Base-by-base conservation (phyloP, 2,329 filamentous ascomycete species). In the Didymosphaeria variabile region DNA sequence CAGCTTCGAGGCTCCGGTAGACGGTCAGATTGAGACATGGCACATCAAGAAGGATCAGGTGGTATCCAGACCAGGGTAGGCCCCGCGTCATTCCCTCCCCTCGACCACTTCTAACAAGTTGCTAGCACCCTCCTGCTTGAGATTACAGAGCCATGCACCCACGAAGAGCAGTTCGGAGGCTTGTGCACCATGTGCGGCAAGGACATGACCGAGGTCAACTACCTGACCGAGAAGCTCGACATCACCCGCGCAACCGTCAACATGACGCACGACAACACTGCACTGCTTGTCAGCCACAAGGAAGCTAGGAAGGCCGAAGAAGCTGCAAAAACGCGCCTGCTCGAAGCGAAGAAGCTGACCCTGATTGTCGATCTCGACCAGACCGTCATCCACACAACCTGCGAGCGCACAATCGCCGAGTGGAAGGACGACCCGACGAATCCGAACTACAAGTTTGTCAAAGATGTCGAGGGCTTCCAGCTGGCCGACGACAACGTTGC, bases 321-420 rank as follows among this genome's bases (percentile, higher is more conserved):
- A 74, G 91, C 97, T 69, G 87, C 93, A 15, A 97, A 97, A 81
- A 87, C 89, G 62, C 89, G 94, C 21, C 84, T 99, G 45, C 83
- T 99, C 46, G 85, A 89, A 61, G 87, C 91, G 63, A 88, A 91
- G 68, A 97, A 97, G 81, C 86, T 99, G 47, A 97, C 92, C 49
- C 85, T 99, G 47, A 95, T 99, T 29, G 95, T 99, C 69, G 95
- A 99, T 84, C 84, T 99, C 57, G 95, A 99, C 77, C 94, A 98
- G 82, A 99, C 95, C 59, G 95, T 99, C 72, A 99, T 99, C 68
- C 95, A 99, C 78, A 95, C 95, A 29, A 97, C 93, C 64, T 96
- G 98, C 72, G 95, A 99, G 70, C 94, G 94, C 7, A 99, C 95
- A 0, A 90, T 99, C 57, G 93, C 90, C 65, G 94, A 99, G 77